These are phyloP conservation scores for Botrytis elliptica DNA, from an alignment of 2,329 filamentous ascomycete genomes.

Conservation along the genomic window DNA sequence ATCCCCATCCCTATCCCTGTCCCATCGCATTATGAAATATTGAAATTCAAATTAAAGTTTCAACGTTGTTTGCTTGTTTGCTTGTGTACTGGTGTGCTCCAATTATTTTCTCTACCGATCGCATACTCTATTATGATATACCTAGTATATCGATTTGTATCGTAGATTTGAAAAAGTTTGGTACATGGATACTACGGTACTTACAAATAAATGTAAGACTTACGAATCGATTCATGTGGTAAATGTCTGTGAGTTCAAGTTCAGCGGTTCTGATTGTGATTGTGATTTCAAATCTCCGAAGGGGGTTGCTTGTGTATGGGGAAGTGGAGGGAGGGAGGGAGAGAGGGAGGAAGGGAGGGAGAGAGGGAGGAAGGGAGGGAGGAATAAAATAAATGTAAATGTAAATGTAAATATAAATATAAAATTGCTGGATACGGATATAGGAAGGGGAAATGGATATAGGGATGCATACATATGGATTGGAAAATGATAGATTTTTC, in stretches of 20 bases:
- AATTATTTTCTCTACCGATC: background rate
- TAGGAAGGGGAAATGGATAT: background rate
- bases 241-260: too few relatives aligned
- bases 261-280: too few relatives aligned
- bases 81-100: background rate
- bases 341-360: background rate
- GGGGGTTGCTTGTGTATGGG: too few relatives aligned
- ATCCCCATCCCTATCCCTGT: background rate
- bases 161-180: too few relatives aligned
- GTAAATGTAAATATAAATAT: background rate
- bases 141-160: background rate
- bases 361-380: background rate
- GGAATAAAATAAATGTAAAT: too few relatives aligned
- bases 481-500: background rate
- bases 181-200: too few relatives aligned
- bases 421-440: background rate
- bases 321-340: too few relatives aligned
- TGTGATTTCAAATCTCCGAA: too few relatives aligned
- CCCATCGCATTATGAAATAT: background rate
- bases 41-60: background rate
- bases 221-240: too few relatives aligned
- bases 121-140: too few relatives aligned
- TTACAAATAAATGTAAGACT: too few relatives aligned
- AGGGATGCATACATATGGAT: background rate
- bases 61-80: background rate